phyloP scores from a whole-genome alignment of 176 grass and related monocot species.

The Aechmea fasciata region DNA sequence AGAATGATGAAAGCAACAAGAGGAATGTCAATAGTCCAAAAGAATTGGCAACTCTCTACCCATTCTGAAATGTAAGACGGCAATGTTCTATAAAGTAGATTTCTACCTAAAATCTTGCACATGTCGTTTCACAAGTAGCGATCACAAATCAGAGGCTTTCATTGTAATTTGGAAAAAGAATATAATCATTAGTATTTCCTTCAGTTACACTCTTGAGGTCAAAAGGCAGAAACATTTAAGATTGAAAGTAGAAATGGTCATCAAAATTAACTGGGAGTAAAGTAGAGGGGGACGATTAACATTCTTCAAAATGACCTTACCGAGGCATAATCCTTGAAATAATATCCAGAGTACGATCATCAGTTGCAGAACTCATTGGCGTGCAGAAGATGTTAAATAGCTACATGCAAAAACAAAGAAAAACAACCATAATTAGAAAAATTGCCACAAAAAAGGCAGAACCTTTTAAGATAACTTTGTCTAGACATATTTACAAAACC shows the following conservation, averaged over 20 bases:
- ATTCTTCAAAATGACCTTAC: constrained; percentile 18
- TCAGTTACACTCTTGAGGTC: too few species aligned
- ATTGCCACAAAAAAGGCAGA: constrained; percentile 12
- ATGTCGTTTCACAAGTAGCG: too few species aligned
- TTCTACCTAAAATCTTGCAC: too few species aligned
- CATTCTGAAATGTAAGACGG: neutral
- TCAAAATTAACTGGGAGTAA: neutral
- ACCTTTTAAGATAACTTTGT: constrained; percentile 7
- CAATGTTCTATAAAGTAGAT: too few species aligned
- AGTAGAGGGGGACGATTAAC: neutral
- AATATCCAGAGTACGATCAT: constrained; percentile 27
- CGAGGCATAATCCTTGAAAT: constrained; percentile 58
- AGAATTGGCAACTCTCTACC: too few species aligned
- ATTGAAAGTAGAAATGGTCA: neutral
- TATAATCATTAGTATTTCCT: too few species aligned
- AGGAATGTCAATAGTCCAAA: too few species aligned
- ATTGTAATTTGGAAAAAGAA: too few species aligned
- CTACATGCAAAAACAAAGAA: constrained; percentile 25
- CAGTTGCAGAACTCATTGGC: constrained; percentile 14
- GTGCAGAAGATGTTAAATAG: constrained; percentile 65
- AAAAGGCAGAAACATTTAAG: too few species aligned
- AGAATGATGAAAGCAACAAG: too few species aligned
- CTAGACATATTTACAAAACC: constrained; percentile 22
- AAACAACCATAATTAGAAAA: constrained; percentile 21
- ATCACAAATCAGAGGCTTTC: too few species aligned